A percentile compares a stretch with the other conserved stretches of the same genome.
Evolutionary conservation across 192 early-diverging fungal species (phyloP).

Genomic region (Blastocladiella britannica): DNA sequence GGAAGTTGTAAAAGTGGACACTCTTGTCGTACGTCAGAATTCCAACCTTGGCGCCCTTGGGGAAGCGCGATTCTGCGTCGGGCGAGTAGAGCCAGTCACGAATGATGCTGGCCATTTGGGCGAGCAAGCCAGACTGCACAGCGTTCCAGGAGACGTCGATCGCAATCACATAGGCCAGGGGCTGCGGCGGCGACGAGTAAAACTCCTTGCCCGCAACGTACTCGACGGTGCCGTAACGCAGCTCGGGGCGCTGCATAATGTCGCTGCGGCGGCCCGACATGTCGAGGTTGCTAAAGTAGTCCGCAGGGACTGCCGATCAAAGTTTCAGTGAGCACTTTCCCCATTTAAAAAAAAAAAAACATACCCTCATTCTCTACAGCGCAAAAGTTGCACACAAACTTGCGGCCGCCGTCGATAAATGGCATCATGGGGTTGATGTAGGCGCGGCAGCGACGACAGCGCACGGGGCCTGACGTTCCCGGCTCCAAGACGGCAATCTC

Average conservation of each 20-base stretch:
- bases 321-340: constrained; percentile 2
- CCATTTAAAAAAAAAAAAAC: not conserved
- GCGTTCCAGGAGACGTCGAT: constrained; percentile 85
- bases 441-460: constrained; percentile 77
- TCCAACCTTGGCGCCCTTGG: constrained; percentile 44
- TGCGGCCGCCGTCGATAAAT: constrained; percentile 77
- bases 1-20: constrained; percentile 89
- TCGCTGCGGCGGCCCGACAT: constrained; percentile 77
- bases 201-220: constrained; percentile 61
- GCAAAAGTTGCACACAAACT: constrained; percentile 89
- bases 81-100: constrained; percentile 42
- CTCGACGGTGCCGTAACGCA: constrained; percentile 73
- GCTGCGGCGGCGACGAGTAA: constrained; percentile 35
- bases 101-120: constrained; percentile 39
- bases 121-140: constrained; percentile 65
- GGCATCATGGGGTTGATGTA: constrained; percentile 82
- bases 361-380: constrained; percentile 58
- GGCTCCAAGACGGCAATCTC: constrained; percentile 62
- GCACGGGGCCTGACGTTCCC: constrained; percentile 64
- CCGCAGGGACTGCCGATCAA: constrained; percentile 56
- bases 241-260: constrained; percentile 62
- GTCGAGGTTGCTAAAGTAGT: constrained; percentile 88
- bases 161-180: constrained; percentile 67
- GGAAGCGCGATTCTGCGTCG: constrained; percentile 18
- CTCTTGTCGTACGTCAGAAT: constrained; percentile 76